Base-by-base conservation (phyloP, 305 asterid genomes). In the Fraxinus xanthoxyloides region DNA sequence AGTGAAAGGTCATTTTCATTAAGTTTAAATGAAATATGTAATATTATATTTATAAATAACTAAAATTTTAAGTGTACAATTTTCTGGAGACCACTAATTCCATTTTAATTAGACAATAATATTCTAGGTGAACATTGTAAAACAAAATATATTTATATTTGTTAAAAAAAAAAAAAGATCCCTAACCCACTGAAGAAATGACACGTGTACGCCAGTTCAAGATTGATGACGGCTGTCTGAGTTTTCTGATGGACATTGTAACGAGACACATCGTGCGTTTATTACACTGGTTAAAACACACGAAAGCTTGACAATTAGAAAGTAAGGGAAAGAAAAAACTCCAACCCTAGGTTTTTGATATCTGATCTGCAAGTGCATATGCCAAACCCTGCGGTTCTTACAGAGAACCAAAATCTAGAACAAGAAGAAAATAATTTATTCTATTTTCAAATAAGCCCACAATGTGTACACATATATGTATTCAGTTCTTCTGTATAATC, bases 271-370 rank as follows among this genome's bases (percentile, higher is more conserved):
- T 12, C 70, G 43, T 10, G 43, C 77, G 12, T 74, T 77, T 76
- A 36, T 81, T 63, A 40, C 86, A 40, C 38, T 77, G 89, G 89
- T 78, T 81, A 85, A 89, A 75, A 76, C 19, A 38, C 61, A 15
- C n/a, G 59, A 15, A 13, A 48, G 21, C 85, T 80, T 78, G 63
- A 75, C 76, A 59, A 78, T 28, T 81, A 61, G 81, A 56, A 48
- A 48, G 61, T 48, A 48, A 13, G 61, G 21, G 61, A 48, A 48
- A 48, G 61, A 48, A 4, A 48, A 48, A 75, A 67, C 82, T 75
- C 80, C 82, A 86, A 83, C 90, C 92, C 92, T 89, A 84, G 74
- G 31, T 63, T 35, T 40, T 69, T 77, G 30, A 59, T 77, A 75
- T 74, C 81, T 81, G 84, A 78, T 80, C 88, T 81, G 82, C 82